Evolutionary conservation across 371 early-diverging fungal genomes (phyloP).

Genomic region (Mortierella sp.): DNA sequence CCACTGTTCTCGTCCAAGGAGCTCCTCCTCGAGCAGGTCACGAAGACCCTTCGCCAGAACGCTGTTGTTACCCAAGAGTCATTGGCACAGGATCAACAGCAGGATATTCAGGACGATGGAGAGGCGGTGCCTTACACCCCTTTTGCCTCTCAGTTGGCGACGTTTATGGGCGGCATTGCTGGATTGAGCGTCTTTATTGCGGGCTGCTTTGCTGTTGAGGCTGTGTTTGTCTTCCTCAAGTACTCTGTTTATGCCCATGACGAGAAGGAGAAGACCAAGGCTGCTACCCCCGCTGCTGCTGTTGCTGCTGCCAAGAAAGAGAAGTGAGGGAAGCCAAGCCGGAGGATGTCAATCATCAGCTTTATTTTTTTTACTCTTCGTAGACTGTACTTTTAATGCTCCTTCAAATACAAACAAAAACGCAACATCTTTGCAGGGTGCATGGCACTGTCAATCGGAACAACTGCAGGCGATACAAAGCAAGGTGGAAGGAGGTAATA

Average conservation of each 20-base stretch:
- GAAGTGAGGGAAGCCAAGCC: too few species aligned
- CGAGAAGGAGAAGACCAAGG: constrained; percentile 19
- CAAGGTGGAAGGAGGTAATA: too few species aligned
- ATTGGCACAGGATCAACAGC: not conserved
- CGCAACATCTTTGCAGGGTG: not conserved
- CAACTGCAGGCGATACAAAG: too few species aligned
- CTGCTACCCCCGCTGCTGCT: not conserved
- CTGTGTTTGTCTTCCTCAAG: constrained; percentile 13
- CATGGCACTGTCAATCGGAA: not conserved
- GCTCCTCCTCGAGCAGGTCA: not conserved
- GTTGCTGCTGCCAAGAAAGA: constrained; percentile 4
- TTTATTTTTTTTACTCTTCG: not conserved
- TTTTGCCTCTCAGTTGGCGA: constrained; percentile 25
- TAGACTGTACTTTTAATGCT: constrained; percentile 6
- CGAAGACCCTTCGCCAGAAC: constrained; percentile 3
- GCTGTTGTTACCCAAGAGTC: not conserved
- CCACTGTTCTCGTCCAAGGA: not conserved
- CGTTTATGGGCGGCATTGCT: constrained; percentile 15
- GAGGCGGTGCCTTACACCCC: not conserved
- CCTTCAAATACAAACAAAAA: not conserved
- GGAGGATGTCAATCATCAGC: not conserved
- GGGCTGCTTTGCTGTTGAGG: constrained; percentile 19
- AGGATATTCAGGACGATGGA: constrained; percentile 23
- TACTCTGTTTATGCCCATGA: not conserved
- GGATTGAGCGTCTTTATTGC: constrained; percentile 13